Conservation (phyloP, 179 eudicot species). For the Heliamphora pulchella region DNA sequence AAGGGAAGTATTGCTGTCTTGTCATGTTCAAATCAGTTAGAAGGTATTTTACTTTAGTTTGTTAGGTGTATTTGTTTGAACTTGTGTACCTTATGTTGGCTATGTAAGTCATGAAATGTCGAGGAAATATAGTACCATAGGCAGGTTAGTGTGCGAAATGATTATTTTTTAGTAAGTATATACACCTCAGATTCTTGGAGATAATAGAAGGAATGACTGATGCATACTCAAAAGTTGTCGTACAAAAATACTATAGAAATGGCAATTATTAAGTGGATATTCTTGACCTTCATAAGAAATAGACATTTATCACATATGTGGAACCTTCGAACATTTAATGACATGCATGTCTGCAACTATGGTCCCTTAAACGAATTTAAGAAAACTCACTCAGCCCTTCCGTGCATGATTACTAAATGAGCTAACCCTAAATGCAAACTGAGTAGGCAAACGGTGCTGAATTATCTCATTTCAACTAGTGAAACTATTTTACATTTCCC, state of each 20-base stretch:
- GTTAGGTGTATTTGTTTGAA: not conserved
- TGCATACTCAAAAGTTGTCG: not conserved
- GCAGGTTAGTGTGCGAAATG: not conserved
- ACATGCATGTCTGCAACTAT: not conserved
- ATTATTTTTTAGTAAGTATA: not conserved
- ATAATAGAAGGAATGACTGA: constrained; percentile 7
- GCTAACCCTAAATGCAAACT: not conserved
- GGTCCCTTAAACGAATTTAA: not conserved
- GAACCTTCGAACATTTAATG: not conserved
- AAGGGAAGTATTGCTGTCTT: constrained; percentile 76
- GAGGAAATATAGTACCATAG: not conserved
- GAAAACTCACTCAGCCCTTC: not conserved
- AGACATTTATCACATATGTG: not conserved
- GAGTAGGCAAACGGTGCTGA: not conserved
- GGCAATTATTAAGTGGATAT: not conserved
- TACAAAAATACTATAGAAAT: too few species aligned
- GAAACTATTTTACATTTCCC: not conserved
- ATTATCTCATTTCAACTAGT: not conserved
- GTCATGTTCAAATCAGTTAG: constrained; percentile 53
- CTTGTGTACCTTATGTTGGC: not conserved
- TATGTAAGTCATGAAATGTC: not conserved
- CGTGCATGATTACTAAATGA: not conserved
- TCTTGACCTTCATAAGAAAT: not conserved
- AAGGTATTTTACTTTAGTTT: constrained; percentile 39
- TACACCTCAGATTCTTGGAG: not conserved